Conservation (phyloP, 75 land plant species). For the Cryptomeria japonica region DNA sequence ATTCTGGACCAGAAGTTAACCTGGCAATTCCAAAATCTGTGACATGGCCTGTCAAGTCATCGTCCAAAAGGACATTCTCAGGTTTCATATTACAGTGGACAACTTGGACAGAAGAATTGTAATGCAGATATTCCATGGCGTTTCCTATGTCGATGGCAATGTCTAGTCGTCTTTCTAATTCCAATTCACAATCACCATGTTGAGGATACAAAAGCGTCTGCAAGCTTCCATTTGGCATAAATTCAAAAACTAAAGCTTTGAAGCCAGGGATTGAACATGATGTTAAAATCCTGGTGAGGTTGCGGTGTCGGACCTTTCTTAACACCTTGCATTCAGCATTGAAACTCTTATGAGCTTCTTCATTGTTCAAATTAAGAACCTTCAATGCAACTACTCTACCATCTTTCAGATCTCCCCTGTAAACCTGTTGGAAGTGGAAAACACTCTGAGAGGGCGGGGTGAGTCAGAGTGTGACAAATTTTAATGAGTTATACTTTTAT, state of each 20-base stretch:
- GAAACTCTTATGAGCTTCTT: background rate
- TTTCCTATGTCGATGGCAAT: slow-evolving; percentile 39
- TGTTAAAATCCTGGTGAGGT: background rate
- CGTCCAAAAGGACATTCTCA: slow-evolving; percentile 9
- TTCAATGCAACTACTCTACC: background rate
- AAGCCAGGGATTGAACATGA: background rate
- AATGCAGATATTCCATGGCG: slow-evolving; percentile 35
- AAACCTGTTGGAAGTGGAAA: too few species aligned
- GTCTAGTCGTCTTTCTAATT: slow-evolving; percentile 12
- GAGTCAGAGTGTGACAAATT: too few species aligned
- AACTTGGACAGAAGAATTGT: slow-evolving; percentile 13
- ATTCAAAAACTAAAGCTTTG: background rate
- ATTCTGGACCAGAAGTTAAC: background rate
- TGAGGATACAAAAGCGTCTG: background rate
- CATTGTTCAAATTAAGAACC: background rate
- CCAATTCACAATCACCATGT: background rate
- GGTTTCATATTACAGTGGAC: slow-evolving; percentile 7
- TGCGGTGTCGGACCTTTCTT: background rate
- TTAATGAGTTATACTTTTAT: too few species aligned
- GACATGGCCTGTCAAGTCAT: background rate
- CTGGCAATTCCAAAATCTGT: slow-evolving; percentile 4
- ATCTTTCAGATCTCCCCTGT: background rate
- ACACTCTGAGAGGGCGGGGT: too few species aligned
- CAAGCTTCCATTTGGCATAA: background rate
- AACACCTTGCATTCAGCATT: background rate